Percentiles rank a stretch among this genome's conserved stretches.
Evolutionary conservation across 2,329 filamentous ascomycete genomes (phyloP).

Genomic region (Tolypocladium sp.): DNA sequence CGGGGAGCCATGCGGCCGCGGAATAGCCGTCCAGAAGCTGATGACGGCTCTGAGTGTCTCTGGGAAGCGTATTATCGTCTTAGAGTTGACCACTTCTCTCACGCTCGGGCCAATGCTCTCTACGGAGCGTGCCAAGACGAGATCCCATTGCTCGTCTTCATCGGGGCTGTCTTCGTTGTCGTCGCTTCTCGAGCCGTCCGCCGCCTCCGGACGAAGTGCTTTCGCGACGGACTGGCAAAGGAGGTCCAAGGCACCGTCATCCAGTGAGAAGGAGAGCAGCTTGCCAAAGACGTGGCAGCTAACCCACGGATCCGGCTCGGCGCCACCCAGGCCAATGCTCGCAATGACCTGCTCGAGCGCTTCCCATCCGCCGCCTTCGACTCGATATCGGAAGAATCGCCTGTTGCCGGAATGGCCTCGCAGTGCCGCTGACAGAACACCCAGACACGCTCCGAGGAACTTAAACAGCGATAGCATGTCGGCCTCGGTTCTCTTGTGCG

Average conservation of each 20-base stretch:
- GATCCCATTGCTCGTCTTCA: slow-evolving; percentile 27
- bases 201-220: slow-evolving; percentile 20
- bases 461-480: slow-evolving; percentile 59
- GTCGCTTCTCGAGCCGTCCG: slow-evolving; percentile 6
- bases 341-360: slow-evolving; percentile 64
- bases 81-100: slow-evolving; percentile 38
- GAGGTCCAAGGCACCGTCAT: slow-evolving; percentile 64
- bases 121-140: slow-evolving; percentile 25
- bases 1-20: slow-evolving; percentile 32
- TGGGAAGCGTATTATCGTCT: slow-evolving; percentile 46
- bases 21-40: slow-evolving; percentile 55
- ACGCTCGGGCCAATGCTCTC: slow-evolving; percentile 31
- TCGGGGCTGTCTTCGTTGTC: slow-evolving; percentile 12
- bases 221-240: slow-evolving; percentile 50
- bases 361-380: slow-evolving; percentile 71
- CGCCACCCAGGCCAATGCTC: slow-evolving; percentile 55
- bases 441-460: slow-evolving; percentile 62
- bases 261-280: slow-evolving; percentile 70
- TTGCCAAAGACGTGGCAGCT: slow-evolving; percentile 71
- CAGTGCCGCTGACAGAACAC: slow-evolving; percentile 66
- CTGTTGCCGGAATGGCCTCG: slow-evolving; percentile 76
- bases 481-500: slow-evolving; percentile 47
- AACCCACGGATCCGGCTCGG: slow-evolving; percentile 59
- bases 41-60: slow-evolving; percentile 55
- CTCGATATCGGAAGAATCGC: slow-evolving; percentile 71